A percentile compares a stretch with the other conserved stretches of the same genome.
These are phyloP conservation scores for Hanseniaspora vineae DNA, from an alignment of 805 yeast species.

Conservation along the genomic window DNA sequence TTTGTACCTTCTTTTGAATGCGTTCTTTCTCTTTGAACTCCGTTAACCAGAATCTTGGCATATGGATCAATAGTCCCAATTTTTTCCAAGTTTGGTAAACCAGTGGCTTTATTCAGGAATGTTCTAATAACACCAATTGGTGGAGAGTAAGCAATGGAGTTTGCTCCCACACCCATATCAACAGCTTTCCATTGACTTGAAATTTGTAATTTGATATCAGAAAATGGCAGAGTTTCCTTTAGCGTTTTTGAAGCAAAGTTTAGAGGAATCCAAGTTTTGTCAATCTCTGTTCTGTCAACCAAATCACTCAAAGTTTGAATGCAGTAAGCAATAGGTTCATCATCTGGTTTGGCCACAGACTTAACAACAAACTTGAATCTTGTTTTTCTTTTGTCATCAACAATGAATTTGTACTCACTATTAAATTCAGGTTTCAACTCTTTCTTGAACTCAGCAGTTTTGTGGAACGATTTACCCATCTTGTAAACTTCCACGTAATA, in stretches of 20 bases:
- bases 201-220: slow-evolving; percentile 61
- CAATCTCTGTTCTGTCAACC: slow-evolving; percentile 66
- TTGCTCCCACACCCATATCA: slow-evolving; percentile 45
- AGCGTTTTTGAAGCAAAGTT: background rate
- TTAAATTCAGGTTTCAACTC: slow-evolving; percentile 59
- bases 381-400: slow-evolving; percentile 59
- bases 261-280: slow-evolving; percentile 65
- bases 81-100: slow-evolving; percentile 71
- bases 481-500: slow-evolving; percentile 62
- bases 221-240: slow-evolving; percentile 25
- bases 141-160: slow-evolving; percentile 74
- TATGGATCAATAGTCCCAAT: slow-evolving; percentile 92
- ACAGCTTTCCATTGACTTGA: slow-evolving; percentile 81
- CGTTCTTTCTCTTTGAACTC: slow-evolving; percentile 67
- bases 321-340: slow-evolving; percentile 39
- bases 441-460: slow-evolving; percentile 44
- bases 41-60: slow-evolving; percentile 65
- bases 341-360: slow-evolving; percentile 42
- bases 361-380: slow-evolving; percentile 54
- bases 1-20: slow-evolving; percentile 49
- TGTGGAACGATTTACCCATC: slow-evolving; percentile 44
- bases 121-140: slow-evolving; percentile 90
- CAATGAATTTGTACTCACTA: slow-evolving; percentile 49
- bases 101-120: slow-evolving; percentile 53
- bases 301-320: slow-evolving; percentile 48